phyloP scores from a whole-genome alignment of 2,329 filamentous ascomycete species.

The Basipetospora chlamydospora region DNA sequence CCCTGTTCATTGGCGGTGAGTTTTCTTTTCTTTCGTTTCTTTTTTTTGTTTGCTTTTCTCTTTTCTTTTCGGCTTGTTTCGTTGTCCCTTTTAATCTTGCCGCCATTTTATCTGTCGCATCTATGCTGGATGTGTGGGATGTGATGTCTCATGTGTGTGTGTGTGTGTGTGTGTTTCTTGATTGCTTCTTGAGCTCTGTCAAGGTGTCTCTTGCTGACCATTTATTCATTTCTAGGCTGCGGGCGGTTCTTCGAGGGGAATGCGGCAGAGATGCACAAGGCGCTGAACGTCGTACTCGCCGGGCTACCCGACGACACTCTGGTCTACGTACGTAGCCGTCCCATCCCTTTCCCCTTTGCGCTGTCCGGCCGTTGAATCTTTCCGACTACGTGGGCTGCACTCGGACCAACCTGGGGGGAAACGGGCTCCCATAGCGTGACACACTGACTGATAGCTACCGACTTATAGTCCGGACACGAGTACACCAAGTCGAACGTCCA shows the following conservation, averaged over 20 bases:
- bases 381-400: too few species aligned
- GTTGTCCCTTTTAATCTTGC: too few species aligned
- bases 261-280: constrained; percentile 80
- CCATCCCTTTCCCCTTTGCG: not conserved
- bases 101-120: too few species aligned
- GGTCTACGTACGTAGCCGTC: constrained; percentile 55
- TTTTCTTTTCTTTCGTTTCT: not conserved
- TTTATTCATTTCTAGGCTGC: constrained; percentile 50
- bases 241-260: constrained; percentile 93
- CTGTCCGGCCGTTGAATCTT: too few species aligned
- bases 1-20: constrained; percentile 78
- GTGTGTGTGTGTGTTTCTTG: too few species aligned
- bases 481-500: constrained; percentile 96
- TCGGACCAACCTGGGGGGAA: too few species aligned
- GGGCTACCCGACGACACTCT: constrained; percentile 77
- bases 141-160: too few species aligned
- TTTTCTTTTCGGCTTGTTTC: too few species aligned
- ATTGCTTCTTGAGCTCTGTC: too few species aligned
- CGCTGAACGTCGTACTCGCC: constrained; percentile 73
- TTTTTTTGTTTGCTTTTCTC: not conserved
- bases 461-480: constrained; percentile 69
- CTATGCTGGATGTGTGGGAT: too few species aligned
- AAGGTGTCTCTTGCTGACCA: too few species aligned
- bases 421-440: too few species aligned
- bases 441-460: not conserved